phyloP scores from a whole-genome alignment of 805 yeast species.

The Myxozyma sirexii region DNA sequence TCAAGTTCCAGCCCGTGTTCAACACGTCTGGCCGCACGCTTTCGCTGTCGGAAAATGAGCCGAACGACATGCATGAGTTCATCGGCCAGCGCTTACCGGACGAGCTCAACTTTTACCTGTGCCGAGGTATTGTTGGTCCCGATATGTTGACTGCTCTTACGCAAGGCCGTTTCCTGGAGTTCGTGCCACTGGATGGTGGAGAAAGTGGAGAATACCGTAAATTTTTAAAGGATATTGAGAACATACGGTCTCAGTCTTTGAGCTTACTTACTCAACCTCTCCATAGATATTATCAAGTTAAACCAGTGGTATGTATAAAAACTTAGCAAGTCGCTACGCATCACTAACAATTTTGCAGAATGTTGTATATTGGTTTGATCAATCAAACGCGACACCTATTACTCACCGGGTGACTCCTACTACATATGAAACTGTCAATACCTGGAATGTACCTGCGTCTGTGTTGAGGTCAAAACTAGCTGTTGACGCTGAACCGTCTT shows the following conservation, averaged over 20 bases:
- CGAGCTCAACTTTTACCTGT: constrained; percentile 78
- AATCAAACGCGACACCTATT: constrained; percentile 45
- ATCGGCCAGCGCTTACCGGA: constrained; percentile 84
- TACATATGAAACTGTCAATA: constrained; percentile 48
- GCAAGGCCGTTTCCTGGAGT: constrained; percentile 49
- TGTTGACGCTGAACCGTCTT: constrained; percentile 39
- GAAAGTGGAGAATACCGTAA: constrained; percentile 58
- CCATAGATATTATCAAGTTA: constrained; percentile 80
- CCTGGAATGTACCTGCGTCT: constrained; percentile 39
- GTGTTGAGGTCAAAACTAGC: constrained; percentile 36
- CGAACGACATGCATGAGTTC: constrained; percentile 79
- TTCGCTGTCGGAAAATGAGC: constrained; percentile 59
- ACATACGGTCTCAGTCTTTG: constrained; percentile 60
- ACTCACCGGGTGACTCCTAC: constrained; percentile 60
- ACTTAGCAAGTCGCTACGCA: background rate
- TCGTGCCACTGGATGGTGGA: constrained; percentile 39
- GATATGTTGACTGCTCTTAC: constrained; percentile 68
- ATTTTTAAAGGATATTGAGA: constrained; percentile 48
- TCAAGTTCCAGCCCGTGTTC: constrained; percentile 74
- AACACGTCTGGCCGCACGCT: constrained; percentile 69
- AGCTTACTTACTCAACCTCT: constrained; percentile 70
- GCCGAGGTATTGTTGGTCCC: constrained; percentile 70
- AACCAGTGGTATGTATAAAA: constrained; percentile 15
- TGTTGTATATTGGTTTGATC: constrained; percentile 59
- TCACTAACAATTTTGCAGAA: constrained; percentile 24